Evolutionary conservation across 2,329 filamentous ascomycete genomes (phyloP), one percentile per base, ranked within the genome.

Genomic region (Sarocladiaceae sp.): DNA sequence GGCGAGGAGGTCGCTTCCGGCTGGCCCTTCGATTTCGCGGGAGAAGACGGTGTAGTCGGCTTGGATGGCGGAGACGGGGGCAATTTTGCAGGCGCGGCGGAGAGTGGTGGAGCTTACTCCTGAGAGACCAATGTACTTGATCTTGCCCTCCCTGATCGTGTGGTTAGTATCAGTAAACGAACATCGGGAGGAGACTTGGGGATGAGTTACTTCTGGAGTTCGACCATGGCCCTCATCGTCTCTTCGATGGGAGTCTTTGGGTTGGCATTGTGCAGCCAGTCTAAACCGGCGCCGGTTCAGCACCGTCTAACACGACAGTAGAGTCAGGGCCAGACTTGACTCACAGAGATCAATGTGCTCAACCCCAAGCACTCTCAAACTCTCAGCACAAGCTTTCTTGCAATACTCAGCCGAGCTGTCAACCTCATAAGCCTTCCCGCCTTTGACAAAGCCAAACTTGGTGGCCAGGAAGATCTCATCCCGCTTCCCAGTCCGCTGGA

Each of bases 1-100:
- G 31, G 70, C 64, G 2, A 83, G 64, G 2, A 84, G 65, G 35
- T 72, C 62, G 2, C 72, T 75, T 0, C 65, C 62, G 3, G 35
- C 37, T 5, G 64, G 64, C 18, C 71, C 73, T 60, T 87, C 83
- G 56, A 87, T 79, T 39, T 81, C 75, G 35, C 85, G 69, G 1
- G 70, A 62, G 58, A 77, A 83, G 0, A 74, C 72, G 7, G 66
- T 74, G 63, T 79, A 81, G 59, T 82, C 78, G 31, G 80, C 67
- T 59, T 83, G 78, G 1, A 79, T 65, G 3, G 76, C 75, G 2
- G 72, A 63, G 52, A 83, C 69, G 20, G 70, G 76, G 39, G 71
- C 69, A n/a, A 83, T 63, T 39, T 72, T 72, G 58, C 67, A 64
- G 4, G 76, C 79, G 8, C 79, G 73, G 6, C 76, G 71, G 17